phyloP scores from a whole-genome alignment of 148 eudicot species.

The Agrostemma githago region DNA sequence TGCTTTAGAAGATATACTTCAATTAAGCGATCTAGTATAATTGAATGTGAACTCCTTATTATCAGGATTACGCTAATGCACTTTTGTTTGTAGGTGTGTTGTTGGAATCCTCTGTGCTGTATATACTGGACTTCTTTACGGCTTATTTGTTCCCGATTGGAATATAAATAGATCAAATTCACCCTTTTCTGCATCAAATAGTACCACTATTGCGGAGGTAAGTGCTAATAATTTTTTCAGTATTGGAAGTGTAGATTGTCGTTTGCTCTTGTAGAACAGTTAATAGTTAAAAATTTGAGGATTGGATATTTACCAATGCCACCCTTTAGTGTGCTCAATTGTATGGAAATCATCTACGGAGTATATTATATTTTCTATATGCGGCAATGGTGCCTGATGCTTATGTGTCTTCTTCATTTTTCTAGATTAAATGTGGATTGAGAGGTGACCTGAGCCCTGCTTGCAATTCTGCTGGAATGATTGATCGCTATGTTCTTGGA shows the following conservation, averaged over 20 bases:
- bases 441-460: conserved; percentile 81
- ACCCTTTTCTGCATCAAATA: conserved; percentile 33
- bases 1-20: background rate
- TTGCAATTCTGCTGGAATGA: conserved; percentile 83
- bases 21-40: background rate
- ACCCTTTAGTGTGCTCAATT: background rate
- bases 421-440: conserved; percentile 62
- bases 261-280: background rate
- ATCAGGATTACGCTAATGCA: conserved; percentile 16
- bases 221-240: conserved; percentile 5
- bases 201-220: conserved; percentile 36
- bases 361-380: background rate
- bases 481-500: conserved; percentile 75
- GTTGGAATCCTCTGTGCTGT: conserved; percentile 34
- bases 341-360: background rate
- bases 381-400: background rate
- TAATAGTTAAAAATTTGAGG: background rate
- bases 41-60: background rate
- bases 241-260: background rate
- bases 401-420: background rate
- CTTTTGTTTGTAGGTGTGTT: conserved; percentile 41
- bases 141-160: conserved; percentile 85
- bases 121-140: conserved; percentile 58
- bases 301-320: background rate
- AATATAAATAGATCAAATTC: conserved; percentile 31